These are phyloP conservation scores for Candida glucosophila DNA, from an alignment of 1,139 yeast species.

Conservation along the genomic window DNA sequence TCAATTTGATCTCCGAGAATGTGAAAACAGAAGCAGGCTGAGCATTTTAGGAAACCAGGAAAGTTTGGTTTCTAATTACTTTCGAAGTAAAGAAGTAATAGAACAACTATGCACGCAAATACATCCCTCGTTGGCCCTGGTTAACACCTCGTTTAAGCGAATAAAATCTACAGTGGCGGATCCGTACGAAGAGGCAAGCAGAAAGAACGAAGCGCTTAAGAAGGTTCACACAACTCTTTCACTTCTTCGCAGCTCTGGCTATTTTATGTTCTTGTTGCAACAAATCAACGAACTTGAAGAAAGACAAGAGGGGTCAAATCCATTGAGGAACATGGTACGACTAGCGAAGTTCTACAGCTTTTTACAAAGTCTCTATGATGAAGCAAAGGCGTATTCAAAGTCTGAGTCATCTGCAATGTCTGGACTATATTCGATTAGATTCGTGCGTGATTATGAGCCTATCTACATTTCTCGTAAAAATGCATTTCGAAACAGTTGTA, in stretches of 20 bases:
- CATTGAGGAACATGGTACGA: slow-evolving; percentile 23
- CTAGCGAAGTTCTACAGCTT: slow-evolving; percentile 25
- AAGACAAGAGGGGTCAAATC: no score
- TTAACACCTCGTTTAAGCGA: slow-evolving; percentile 54
- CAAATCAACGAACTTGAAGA: slow-evolving; percentile 40
- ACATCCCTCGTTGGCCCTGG: slow-evolving; percentile 47
- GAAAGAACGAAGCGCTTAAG: slow-evolving; percentile 56
- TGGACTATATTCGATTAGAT: slow-evolving; percentile 15
- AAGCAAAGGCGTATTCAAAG: slow-evolving; percentile 5
- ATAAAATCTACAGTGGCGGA: slow-evolving; percentile 59
- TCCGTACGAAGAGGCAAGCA: slow-evolving; percentile 59
- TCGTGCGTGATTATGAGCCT: slow-evolving; percentile 25
- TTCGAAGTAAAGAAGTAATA: slow-evolving; percentile 36
- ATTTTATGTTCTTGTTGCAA: slow-evolving; percentile 58
- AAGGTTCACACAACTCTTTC: slow-evolving; percentile 63
- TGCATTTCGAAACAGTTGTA: slow-evolving; percentile 15
- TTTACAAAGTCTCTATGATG: slow-evolving; percentile 14
- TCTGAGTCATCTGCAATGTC: slow-evolving; percentile 2
- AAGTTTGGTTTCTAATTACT: slow-evolving; percentile 48
- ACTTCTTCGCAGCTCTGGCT: slow-evolving; percentile 58
- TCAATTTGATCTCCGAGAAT: slow-evolving; percentile 65
- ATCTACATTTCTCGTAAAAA: slow-evolving; percentile 15
- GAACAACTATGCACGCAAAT: slow-evolving; percentile 30
- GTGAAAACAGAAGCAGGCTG: slow-evolving; percentile 48
- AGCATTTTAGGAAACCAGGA: slow-evolving; percentile 48